These are phyloP conservation scores for Sarocladiaceae sp. DNA, from an alignment of 2,329 filamentous ascomycete species.

Conservation along the genomic window DNA sequence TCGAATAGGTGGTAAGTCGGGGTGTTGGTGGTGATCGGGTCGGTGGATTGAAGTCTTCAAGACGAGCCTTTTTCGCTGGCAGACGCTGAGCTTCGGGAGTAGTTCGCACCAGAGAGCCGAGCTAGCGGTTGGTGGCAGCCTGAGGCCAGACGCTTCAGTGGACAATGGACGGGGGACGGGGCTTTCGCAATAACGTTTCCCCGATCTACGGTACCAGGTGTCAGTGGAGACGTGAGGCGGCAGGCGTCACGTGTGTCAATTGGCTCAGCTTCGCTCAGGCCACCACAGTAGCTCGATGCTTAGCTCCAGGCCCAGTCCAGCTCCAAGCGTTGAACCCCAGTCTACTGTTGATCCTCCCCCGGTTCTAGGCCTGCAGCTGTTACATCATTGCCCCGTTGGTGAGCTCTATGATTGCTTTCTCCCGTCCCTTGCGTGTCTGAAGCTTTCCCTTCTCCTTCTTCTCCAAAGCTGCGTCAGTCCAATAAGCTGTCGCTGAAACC, in stretches of 20 bases:
- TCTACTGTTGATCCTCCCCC: background rate
- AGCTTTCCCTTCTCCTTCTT: background rate
- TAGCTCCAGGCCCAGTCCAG: background rate
- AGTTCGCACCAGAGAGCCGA: slow-evolving; percentile 7
- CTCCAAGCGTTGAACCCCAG: slow-evolving; percentile 4
- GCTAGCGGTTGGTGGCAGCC: background rate
- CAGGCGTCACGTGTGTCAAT: slow-evolving; percentile 1
- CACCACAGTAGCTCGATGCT: background rate
- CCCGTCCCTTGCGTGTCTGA: too few relatives aligned
- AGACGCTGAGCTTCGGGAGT: slow-evolving; percentile 8
- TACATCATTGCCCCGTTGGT: slow-evolving; percentile 9
- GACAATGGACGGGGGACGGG: background rate
- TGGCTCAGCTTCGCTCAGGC: background rate
- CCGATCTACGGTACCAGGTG: background rate
- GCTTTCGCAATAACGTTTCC: background rate
- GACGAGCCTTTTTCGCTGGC: slow-evolving; percentile 36
- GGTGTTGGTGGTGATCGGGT: slow-evolving; percentile 28
- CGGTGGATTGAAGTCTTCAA: slow-evolving; percentile 27
- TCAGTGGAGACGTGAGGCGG: background rate
- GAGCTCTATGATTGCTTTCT: background rate
- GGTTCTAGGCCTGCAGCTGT: slow-evolving; percentile 6
- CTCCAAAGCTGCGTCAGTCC: background rate
- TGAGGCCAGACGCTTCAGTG: slow-evolving; percentile 1
- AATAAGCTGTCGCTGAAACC: background rate
- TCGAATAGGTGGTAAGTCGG: slow-evolving; percentile 29